Conservation (phyloP, 495 filamentous ascomycete species). For the Tuber microsphaerosporum region DNA sequence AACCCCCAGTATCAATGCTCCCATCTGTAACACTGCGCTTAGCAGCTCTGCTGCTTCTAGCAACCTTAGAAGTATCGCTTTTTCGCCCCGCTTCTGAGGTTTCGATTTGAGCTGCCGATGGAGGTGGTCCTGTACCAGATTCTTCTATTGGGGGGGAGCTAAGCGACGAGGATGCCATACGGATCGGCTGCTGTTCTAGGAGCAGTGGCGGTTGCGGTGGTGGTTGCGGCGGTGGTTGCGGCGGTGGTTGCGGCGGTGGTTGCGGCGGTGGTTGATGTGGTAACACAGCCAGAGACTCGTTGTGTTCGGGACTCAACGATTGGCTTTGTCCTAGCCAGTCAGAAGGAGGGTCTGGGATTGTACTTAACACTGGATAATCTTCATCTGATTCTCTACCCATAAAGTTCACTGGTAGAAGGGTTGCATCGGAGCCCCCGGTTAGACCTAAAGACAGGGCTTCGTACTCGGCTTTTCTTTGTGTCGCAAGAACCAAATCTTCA, state of each 20-base stretch:
- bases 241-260: slow-evolving; percentile 3
- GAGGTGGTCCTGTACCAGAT: background rate
- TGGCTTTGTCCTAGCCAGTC: background rate
- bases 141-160: background rate
- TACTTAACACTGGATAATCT: slow-evolving; percentile 19
- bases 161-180: background rate
- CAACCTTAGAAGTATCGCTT: slow-evolving; percentile 11
- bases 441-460: slow-evolving; percentile 14
- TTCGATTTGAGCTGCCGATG: slow-evolving; percentile 5
- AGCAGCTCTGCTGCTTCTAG: background rate
- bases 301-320: background rate
- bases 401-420: background rate
- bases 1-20: slow-evolving; percentile 2
- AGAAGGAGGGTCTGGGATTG: slow-evolving; percentile 30
- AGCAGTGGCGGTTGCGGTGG: background rate
- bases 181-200: background rate
- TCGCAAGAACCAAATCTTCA: slow-evolving; percentile 18
- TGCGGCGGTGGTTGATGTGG: slow-evolving; percentile 13
- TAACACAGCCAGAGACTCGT: background rate
- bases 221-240: slow-evolving; percentile 18
- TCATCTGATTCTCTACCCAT: slow-evolving; percentile 1
- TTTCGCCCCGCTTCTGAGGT: slow-evolving; percentile 11
- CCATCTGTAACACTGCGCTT: slow-evolving; percentile 5
- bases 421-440: background rate
- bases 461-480: slow-evolving; percentile 26